phyloP scores from a whole-genome alignment of 148 eudicot genomes.

The Rhododendron ferrugineum region DNA sequence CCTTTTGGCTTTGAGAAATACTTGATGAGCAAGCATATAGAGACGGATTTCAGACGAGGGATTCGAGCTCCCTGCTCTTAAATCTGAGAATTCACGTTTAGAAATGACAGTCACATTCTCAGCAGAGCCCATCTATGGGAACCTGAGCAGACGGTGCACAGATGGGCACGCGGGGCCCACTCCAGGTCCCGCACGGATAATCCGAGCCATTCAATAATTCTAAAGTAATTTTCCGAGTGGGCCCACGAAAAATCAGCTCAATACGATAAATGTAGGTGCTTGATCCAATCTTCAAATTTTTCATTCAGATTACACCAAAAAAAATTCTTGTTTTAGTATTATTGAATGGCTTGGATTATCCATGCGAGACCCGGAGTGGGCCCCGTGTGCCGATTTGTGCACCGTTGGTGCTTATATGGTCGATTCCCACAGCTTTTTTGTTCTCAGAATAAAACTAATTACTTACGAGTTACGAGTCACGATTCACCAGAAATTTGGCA shows the following conservation, averaged over 20 bases:
- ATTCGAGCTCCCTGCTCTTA: not conserved
- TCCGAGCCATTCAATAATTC: too few species aligned
- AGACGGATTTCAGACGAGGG: not conserved
- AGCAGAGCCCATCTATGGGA: not conserved
- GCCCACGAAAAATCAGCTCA: too few species aligned
- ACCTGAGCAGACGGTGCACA: not conserved
- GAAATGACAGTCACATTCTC: not conserved
- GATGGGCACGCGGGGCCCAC: not conserved
- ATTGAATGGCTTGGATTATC: not conserved
- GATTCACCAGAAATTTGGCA: not conserved
- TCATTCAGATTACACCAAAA: too few species aligned
- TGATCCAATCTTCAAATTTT: too few species aligned
- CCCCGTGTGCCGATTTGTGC: not conserved
- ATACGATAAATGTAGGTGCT: too few species aligned
- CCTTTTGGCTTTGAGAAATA: too few species aligned
- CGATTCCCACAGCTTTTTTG: not conserved
- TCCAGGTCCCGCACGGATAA: not conserved
- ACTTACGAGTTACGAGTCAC: not conserved
- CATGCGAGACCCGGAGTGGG: not conserved
- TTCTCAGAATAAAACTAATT: not conserved
- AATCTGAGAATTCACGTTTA: not conserved
- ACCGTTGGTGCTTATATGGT: not conserved
- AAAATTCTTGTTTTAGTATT: too few species aligned
- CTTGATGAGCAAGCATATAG: not conserved
- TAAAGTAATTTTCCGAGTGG: too few species aligned